Percentiles rank a stretch among this genome's conserved stretches.
Evolutionary conservation across 2,329 filamentous ascomycete species (phyloP).

Genomic region (Teratosphaeria gauchensis): DNA sequence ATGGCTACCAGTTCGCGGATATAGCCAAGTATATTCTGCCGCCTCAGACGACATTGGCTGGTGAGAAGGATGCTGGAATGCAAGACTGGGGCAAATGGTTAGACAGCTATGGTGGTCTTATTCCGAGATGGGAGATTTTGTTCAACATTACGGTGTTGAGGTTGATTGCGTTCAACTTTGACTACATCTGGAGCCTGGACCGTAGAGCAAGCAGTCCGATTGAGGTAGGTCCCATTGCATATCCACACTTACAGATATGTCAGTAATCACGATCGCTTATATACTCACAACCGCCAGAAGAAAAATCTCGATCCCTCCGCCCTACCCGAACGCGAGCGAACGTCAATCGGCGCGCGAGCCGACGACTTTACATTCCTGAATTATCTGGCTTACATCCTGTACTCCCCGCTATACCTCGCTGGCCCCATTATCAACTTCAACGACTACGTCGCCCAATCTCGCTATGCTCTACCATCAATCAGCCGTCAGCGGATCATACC

Average conservation of each 20-base stretch:
- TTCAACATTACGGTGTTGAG: conserved; percentile 94
- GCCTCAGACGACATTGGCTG: conserved; percentile 29
- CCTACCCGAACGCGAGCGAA: conserved; percentile 80
- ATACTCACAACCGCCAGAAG: conserved; percentile 75
- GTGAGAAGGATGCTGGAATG: conserved; percentile 25
- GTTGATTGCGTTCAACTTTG: conserved; percentile 91
- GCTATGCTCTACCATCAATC: conserved; percentile 64
- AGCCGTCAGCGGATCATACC: conserved; percentile 55
- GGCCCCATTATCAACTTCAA: conserved; percentile 97
- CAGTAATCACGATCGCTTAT: background rate
- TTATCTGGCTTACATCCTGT: conserved; percentile 81
- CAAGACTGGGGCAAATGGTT: conserved; percentile 57
- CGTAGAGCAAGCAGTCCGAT: conserved; percentile 55
- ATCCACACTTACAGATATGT: background rate
- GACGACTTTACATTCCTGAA: conserved; percentile 71
- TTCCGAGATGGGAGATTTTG: conserved; percentile 87
- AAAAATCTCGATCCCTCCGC: conserved; percentile 83
- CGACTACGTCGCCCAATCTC: conserved; percentile 83
- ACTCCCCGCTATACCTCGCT: conserved; percentile 84
- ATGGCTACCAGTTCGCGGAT: conserved; percentile 63
- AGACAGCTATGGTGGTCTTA: conserved; percentile 72
- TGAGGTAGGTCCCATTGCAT: conserved; percentile 56
- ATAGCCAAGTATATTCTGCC: conserved; percentile 48
- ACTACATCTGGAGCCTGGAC: conserved; percentile 86
- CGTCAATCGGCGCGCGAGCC: conserved; percentile 62